These are phyloP conservation scores for Metarhizium guizhouense DNA, from an alignment of 2,329 filamentous ascomycete species.

Conservation along the genomic window DNA sequence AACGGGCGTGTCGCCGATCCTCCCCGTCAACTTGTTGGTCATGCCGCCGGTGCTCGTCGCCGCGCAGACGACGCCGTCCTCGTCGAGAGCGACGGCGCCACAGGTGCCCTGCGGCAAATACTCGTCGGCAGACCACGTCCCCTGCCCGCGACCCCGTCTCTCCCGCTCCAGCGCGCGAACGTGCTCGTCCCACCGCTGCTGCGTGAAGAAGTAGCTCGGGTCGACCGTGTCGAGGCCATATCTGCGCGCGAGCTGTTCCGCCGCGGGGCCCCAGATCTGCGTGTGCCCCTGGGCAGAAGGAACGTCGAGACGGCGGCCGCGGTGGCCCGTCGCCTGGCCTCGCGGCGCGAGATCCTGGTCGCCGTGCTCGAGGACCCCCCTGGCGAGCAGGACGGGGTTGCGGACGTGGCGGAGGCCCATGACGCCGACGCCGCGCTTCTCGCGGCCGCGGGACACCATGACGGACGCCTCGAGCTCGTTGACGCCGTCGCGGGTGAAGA, in stretches of 20 bases:
- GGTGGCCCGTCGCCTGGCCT: slow-evolving; percentile 14
- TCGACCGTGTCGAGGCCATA: slow-evolving; percentile 67
- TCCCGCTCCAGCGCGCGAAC: slow-evolving; percentile 46
- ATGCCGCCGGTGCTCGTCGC: slow-evolving; percentile 65
- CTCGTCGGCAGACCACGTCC: slow-evolving; percentile 50
- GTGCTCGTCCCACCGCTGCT: slow-evolving; percentile 73
- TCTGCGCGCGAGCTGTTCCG: slow-evolving; percentile 56
- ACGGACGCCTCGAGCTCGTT: slow-evolving; percentile 82
- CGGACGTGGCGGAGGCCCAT: slow-evolving; percentile 66
- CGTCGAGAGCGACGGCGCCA: slow-evolving; percentile 73
- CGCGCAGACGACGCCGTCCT: slow-evolving; percentile 62
- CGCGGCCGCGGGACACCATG: slow-evolving; percentile 67
- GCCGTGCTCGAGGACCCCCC: slow-evolving; percentile 59
- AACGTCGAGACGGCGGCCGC: slow-evolving; percentile 27
- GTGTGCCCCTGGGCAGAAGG: slow-evolving; percentile 59
- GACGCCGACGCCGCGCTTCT: slow-evolving; percentile 71
- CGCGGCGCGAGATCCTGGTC: slow-evolving; percentile 46
- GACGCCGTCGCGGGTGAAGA: slow-evolving; percentile 74
- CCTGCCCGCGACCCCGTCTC: slow-evolving; percentile 26
- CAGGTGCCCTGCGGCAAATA: slow-evolving; percentile 78
- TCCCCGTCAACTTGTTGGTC: slow-evolving; percentile 80
- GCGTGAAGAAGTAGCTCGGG: slow-evolving; percentile 69
- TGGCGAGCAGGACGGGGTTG: slow-evolving; percentile 70
- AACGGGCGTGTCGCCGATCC: slow-evolving; percentile 79
- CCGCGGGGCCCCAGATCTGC: slow-evolving; percentile 57